phyloP scores from a whole-genome alignment of 352 stramenopile genomes.

The Phytophthora kernoviae region DNA sequence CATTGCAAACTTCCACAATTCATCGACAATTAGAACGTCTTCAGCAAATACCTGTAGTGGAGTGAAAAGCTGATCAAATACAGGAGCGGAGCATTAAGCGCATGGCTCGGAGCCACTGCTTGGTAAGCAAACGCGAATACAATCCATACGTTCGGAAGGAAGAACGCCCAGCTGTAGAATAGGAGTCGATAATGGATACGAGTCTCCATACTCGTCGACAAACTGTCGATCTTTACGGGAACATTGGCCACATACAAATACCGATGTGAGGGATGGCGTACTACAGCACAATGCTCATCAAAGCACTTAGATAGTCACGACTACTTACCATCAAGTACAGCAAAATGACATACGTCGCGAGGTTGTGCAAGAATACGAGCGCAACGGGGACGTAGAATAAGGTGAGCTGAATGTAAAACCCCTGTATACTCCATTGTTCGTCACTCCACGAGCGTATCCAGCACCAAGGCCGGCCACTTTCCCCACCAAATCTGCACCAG shows the following conservation, averaged over 20 bases:
- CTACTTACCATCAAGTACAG: conserved; percentile 62
- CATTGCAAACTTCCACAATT: neutral
- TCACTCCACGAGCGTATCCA: conserved; percentile 79
- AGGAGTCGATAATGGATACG: conserved; percentile 72
- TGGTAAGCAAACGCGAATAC: conserved; percentile 55
- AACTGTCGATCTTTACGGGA: conserved; percentile 41
- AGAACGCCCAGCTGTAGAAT: conserved; percentile 65
- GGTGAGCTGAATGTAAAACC: conserved; percentile 64
- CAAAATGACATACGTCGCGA: conserved; percentile 61
- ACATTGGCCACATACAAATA: neutral
- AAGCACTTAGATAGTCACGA: too few species aligned
- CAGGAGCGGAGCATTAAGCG: conserved; percentile 52
- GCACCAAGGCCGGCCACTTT: conserved; percentile 74
- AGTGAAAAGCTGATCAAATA: conserved; percentile 71
- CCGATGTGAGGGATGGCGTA: neutral
- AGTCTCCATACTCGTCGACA: conserved; percentile 73
- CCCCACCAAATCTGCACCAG: conserved; percentile 55
- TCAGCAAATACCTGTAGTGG: conserved; percentile 62
- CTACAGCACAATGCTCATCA: too few species aligned
- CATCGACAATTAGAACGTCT: neutral
- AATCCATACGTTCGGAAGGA: conserved; percentile 53
- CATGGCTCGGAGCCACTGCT: conserved; percentile 46
- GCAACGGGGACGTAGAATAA: conserved; percentile 65
- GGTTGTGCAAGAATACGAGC: conserved; percentile 62
- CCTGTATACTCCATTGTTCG: conserved; percentile 49